Evolutionary conservation across 306 rosid species (phyloP), one percentile per base, ranked within the genome.

Genomic region (Castanopsis chinensis): DNA sequence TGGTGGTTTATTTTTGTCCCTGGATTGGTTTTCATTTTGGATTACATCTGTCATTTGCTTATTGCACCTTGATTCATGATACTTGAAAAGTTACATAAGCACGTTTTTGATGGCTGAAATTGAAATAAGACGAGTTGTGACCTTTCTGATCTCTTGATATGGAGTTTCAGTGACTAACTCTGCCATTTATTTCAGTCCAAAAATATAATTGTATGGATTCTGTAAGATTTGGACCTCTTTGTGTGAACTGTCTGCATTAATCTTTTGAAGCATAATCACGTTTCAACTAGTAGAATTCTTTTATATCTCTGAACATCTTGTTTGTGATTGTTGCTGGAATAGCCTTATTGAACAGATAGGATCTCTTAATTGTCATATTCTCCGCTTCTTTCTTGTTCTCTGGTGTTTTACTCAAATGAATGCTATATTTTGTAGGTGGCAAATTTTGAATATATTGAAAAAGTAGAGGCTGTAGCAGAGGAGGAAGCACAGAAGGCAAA

Each of bases 391-490:
- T 18, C 21, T 72, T 84, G 75, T 69, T 8, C 17, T 69, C 57
- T 19, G 63, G 71, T 54, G 68, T 78, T 78, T 59, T 67, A 60
- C 41, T 30, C 23, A 74, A 73, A 72, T 63, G 43, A 51, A 21
- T 75, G 73, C 33, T 78, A 67, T 75, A 77, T 80, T 74, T 65
- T 84, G 32, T 81, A 95, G 99, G 99, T 95, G 77, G 99, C 99
- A 78, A 95, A 95, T 84, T 95, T 95, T 83, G 94, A 90, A 83
- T 95, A 95, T 85, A 93, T 95, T 87, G 99, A 95, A 61, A 89
- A 95, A 82, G 89, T 78, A 80, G 86, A 93, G 88, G 95, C 94
- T 76, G 85, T 85, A 69, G 95, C 89, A 35, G 94, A 86, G 82
- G 97, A 91, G 91, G 98, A 87, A 78, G 92, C 93, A 30, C 88